Base-by-base conservation (phyloP, 2,329 filamentous ascomycete species). In the Neofusicoccum parvum region DNA sequence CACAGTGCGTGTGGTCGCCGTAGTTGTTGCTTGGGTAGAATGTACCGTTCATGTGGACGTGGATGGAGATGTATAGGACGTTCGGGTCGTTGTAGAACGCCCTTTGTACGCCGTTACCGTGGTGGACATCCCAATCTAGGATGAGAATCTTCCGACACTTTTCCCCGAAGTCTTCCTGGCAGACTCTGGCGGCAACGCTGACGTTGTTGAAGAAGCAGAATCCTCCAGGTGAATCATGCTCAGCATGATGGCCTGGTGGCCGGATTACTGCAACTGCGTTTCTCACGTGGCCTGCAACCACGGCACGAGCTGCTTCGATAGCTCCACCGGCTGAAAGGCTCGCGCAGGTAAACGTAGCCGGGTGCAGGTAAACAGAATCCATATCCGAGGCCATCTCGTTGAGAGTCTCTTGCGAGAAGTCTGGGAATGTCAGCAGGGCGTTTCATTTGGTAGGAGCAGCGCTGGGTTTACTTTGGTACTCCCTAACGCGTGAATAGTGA, bases 171-270 rank as follows among this genome's bases (percentile, higher is more conserved):
- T 93, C 88, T 62, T 85, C 81, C 75, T 97, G 93, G 74, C 94
- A 97, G 12, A 94, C 91, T 67, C 88, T 90, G n/a, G 93, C 90
- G 1, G 94, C 94, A 66, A 99, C 91, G 20, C 92, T 93, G 3
- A 98, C 95, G 73, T 99, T 99, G 80, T 99, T 97, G 81, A 98
- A 98, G 66, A 98, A 87, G 76, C 95, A 99, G 74, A 99, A 99
- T 0, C 95, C 95, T 85, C 97, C 95, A 0, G 94, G 87, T 41
- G 88, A 84, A 72, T 95, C 86, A 66, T 88, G 89, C 75, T 99
- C 95, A 0, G 95, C 95, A 77, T 99, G 95, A 73, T 99, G 95
- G 0, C 95, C 95, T 0, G 95, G 95, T 1, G 95, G 95, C 14
- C 95, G 88, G 72, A 99, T 97, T 43, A 99, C 90, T 1, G 95